These are phyloP conservation scores for Wickerhamiella brachini DNA, from an alignment of 805 yeast genomes.

Conservation along the genomic window DNA sequence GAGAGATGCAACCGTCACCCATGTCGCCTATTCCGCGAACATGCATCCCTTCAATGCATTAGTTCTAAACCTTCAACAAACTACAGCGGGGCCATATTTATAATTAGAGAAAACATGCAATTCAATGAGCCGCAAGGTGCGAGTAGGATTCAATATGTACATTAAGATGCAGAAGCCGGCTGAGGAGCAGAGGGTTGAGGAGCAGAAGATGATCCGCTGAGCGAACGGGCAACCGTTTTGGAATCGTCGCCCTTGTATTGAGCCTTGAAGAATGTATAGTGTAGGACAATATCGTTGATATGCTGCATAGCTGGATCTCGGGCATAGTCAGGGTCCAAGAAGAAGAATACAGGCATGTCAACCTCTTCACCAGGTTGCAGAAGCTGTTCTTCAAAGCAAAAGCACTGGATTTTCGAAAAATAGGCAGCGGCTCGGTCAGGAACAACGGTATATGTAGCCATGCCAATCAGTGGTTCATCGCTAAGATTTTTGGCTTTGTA, in stretches of 20 bases:
- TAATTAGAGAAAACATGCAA: too few relatives aligned
- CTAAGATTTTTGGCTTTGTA: constrained; percentile 81
- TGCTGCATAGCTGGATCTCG: constrained; percentile 86
- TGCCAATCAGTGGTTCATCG: constrained; percentile 84
- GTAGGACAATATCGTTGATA: constrained; percentile 77
- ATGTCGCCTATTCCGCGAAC: background rate
- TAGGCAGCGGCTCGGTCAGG: constrained; percentile 96
- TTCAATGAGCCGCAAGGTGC: too few relatives aligned
- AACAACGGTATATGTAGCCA: constrained; percentile 95
- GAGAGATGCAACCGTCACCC: background rate
- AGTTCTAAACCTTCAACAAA: background rate
- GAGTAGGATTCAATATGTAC: background rate
- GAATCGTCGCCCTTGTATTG: constrained; percentile 14
- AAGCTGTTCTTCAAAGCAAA: constrained; percentile 94
- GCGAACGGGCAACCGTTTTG: constrained; percentile 10
- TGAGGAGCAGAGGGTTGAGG: background rate
- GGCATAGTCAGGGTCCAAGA: constrained; percentile 91
- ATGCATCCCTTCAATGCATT: background rate
- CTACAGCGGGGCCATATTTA: too few relatives aligned
- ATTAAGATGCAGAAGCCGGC: background rate
- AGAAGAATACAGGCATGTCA: constrained; percentile 97
- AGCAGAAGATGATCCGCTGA: constrained; percentile 1
- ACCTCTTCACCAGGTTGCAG: constrained; percentile 92
- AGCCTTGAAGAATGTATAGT: constrained; percentile 72
- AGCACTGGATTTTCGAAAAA: constrained; percentile 94